These are phyloP conservation scores for Haberlea rhodopensis DNA, from an alignment of 257 asterid species.

Conservation along the genomic window DNA sequence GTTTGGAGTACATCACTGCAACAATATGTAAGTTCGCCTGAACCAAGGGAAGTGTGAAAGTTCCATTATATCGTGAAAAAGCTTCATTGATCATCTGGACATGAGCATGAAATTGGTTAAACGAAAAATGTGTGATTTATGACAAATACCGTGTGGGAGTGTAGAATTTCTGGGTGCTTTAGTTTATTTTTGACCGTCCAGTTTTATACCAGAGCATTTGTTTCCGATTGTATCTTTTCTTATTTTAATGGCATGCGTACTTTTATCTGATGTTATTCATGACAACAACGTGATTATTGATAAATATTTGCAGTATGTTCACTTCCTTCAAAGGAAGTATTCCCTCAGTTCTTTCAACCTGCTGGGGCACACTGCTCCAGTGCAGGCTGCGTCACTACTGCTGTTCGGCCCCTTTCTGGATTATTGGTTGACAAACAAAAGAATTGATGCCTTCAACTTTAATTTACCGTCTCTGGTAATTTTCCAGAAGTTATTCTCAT, in stretches of 20 bases:
- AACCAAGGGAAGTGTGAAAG: conserved; percentile 9
- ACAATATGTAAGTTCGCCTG: conserved; percentile 77
- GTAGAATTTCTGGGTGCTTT: conserved; percentile 22
- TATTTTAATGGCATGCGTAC: neutral
- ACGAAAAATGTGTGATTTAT: conserved; percentile 2
- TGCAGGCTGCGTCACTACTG: conserved; percentile 86
- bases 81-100: conserved; percentile 3
- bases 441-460: conserved; percentile 70
- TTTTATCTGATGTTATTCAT: conserved; percentile 25
- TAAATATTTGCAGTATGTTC: conserved; percentile 80
- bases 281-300: conserved; percentile 13
- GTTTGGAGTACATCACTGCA: conserved; percentile 94
- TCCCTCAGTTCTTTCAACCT: conserved; percentile 94
- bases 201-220: neutral
- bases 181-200: conserved; percentile 8
- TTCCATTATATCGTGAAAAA: conserved; percentile 4
- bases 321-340: conserved; percentile 89
- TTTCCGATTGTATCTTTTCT: neutral
- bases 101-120: conserved; percentile 15
- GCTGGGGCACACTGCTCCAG: conserved; percentile 98
- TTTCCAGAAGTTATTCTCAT: conserved; percentile 18
- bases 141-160: conserved; percentile 4
- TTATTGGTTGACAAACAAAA: conserved; percentile 91
- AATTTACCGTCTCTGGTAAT: conserved; percentile 64
- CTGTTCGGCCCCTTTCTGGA: conserved; percentile 87